Evolutionary conservation across 2,329 filamentous ascomycete species (phyloP), one percentile per base, ranked within the genome.

Genomic region (Xylaria sp.): DNA sequence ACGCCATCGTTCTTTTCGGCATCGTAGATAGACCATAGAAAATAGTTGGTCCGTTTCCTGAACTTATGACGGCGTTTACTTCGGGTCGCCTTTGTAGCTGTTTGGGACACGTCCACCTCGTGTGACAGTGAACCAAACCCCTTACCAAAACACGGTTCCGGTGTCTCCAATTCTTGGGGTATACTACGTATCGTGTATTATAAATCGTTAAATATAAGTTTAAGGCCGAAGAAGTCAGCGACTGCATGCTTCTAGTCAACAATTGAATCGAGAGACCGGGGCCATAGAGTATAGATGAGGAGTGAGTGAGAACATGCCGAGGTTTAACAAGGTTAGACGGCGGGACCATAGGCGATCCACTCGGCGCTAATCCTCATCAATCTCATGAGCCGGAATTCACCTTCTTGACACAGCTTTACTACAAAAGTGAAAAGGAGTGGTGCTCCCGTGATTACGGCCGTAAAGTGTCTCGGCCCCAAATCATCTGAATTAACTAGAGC

Each of bases 241-340:
- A 50, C 57, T 56, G 65, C 67, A 69, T 69, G 2, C 25, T 49
- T 58, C 45, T 29, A 5, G 36, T 29, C 33, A 62, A n/a, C 15
- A 38, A 63, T 36, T n/a, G 45, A 58, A 17, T 49, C 45, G 27
- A 15, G 3, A 38, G 50, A n/a, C 55, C 45, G 38, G 49, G 58
- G 60, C 33, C 45, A 53, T 56, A 61, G 42, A 57, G 53, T 45
- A n/a, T n/a, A n/a, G 20, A 38, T 17, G 20, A 25, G 36, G 47
- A 51, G 42, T 56, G 57, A 42, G 17, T 51, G 63, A 50, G 58
- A 39, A 47, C 13, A 60, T 66, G 47, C 67, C 67, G 67, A 69
- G 67, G 67, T 67, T 62, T 47, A 58, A 49, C 29, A 33, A 42
- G 15, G 33, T 36, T 22, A 25, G 29, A 22, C 29, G 33, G 42